Conservation (phyloP, 2,329 filamentous ascomycete genomes). For the Trichoderma koningiopsis region DNA sequence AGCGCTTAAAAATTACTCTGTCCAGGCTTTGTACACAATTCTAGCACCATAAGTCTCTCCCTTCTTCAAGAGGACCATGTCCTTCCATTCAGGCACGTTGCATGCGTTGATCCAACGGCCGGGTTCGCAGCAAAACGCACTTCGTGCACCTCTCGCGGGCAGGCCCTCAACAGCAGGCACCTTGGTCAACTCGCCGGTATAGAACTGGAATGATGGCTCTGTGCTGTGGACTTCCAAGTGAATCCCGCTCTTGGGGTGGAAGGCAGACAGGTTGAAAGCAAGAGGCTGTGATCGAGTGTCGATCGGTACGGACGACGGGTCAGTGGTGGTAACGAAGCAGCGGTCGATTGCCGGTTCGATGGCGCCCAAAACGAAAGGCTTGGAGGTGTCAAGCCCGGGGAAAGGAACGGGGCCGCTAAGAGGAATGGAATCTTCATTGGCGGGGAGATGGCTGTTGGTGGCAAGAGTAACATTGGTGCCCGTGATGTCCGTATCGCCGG, state of each 20-base stretch:
- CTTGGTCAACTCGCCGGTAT: slow-evolving; percentile 83
- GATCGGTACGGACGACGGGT: slow-evolving; percentile 61
- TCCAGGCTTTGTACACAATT: slow-evolving; percentile 85
- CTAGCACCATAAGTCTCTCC: slow-evolving; percentile 80
- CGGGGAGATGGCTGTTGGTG: slow-evolving; percentile 67
- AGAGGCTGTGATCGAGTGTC: slow-evolving; percentile 68
- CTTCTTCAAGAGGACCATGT: slow-evolving; percentile 78
- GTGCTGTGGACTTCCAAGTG: slow-evolving; percentile 88
- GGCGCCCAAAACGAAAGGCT: slow-evolving; percentile 71
- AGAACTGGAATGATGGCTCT: slow-evolving; percentile 96
- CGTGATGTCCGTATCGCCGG: slow-evolving; percentile 54
- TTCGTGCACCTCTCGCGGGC: slow-evolving; percentile 66
- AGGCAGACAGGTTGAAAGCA: slow-evolving; percentile 68
- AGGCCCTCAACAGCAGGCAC: slow-evolving; percentile 67
- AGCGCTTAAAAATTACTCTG: slow-evolving; percentile 49
- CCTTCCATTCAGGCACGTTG: slow-evolving; percentile 79
- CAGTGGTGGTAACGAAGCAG: slow-evolving; percentile 78
- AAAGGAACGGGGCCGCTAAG: slow-evolving; percentile 66
- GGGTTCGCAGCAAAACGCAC: slow-evolving; percentile 90
- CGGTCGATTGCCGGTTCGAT: slow-evolving; percentile 79
- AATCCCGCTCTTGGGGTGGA: slow-evolving; percentile 72
- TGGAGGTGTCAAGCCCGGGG: slow-evolving; percentile 64
- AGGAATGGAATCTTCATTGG: slow-evolving; percentile 75
- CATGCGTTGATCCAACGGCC: slow-evolving; percentile 86
- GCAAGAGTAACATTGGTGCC: slow-evolving; percentile 68